Conservation (phyloP, 768 basidiomycete genomes). For the Pleurotus tuoliensis region DNA sequence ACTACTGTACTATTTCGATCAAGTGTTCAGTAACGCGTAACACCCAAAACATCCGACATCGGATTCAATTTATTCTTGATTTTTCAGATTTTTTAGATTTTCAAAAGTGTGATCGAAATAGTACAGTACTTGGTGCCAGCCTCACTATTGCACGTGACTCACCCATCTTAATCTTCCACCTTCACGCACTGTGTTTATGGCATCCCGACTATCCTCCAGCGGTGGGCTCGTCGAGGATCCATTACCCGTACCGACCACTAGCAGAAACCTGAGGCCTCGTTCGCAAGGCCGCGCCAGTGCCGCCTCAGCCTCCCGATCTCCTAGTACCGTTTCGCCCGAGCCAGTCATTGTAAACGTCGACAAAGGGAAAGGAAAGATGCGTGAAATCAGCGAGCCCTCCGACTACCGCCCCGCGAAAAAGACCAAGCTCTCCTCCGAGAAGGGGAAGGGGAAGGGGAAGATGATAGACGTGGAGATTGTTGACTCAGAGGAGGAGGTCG, state of each 20-base stretch:
- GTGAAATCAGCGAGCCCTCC: background rate
- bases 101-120: too few species aligned
- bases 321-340: background rate
- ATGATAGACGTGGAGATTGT: background rate
- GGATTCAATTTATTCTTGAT: too few species aligned
- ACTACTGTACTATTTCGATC: too few species aligned
- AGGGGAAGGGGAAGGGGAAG: constrained; percentile 4
- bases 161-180: background rate
- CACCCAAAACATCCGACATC: too few species aligned
- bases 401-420: background rate
- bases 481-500: background rate
- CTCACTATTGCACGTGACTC: background rate
- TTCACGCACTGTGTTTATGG: background rate
- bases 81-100: too few species aligned
- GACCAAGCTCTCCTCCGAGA: constrained; percentile 1
- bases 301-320: background rate
- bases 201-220: background rate
- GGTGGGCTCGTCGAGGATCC: background rate
- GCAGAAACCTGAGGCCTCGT: constrained; percentile 1
- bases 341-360: too few species aligned
- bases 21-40: too few species aligned
- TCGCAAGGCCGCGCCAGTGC: background rate
- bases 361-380: constrained; percentile 5
- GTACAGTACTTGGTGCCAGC: too few species aligned
- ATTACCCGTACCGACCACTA: constrained; percentile 3